Base-by-base conservation (phyloP, 2,329 filamentous ascomycete genomes). In the Paradendryphiella salina region DNA sequence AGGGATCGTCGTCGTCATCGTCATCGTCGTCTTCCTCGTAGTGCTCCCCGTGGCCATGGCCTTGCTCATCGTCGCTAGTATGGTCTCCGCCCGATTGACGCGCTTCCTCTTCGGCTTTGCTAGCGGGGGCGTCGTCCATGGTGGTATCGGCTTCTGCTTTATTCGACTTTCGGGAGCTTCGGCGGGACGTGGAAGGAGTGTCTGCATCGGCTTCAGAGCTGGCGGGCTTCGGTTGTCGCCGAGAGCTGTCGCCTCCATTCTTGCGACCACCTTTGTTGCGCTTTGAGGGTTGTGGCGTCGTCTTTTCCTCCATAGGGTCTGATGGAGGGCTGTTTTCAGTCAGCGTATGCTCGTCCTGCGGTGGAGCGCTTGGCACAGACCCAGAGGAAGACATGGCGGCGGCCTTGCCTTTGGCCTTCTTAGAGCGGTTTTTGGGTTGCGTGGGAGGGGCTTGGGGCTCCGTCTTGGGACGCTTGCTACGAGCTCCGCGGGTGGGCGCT, bases 241-340 rank as follows among this genome's bases (percentile, higher is more conserved):
- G 58, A 28, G 59, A 54, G 53, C 48, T 54, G 53, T 61, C 57
- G 58, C 74, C 73, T 46, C 76, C 73, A 75, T 87, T 90, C 76
- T 88, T 92, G 69, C 87, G 83, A 67, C 82, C 85, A 29, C 87
- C 85, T 72, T 90, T 91, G 70, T 89, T 89, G 64, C 88, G 83
- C 70, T 85, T 88, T 1, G 86, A 85, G 48, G 86, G 82, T 29
- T 84, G 77, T 54, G 76, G 75, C 44, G 77, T 80, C 50, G 85
- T 81, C 51, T 81, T 78, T 59, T 86, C 84, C 69, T 85, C 85
- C 56, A 83, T 80, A 61, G 85, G 82, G 65, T 84, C 85, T 60
- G 83, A 80, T 62, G 85, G 82, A 61, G 83, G 82, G 70, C 85
- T 85, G 65, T 47, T 7, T 50, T 59, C 52, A 33, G 63, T 75